A percentile compares a stretch with the other conserved stretches of the same genome.
phyloP scores from a whole-genome alignment of 495 filamentous ascomycete genomes.

The Aspergillus funiculosus region DNA sequence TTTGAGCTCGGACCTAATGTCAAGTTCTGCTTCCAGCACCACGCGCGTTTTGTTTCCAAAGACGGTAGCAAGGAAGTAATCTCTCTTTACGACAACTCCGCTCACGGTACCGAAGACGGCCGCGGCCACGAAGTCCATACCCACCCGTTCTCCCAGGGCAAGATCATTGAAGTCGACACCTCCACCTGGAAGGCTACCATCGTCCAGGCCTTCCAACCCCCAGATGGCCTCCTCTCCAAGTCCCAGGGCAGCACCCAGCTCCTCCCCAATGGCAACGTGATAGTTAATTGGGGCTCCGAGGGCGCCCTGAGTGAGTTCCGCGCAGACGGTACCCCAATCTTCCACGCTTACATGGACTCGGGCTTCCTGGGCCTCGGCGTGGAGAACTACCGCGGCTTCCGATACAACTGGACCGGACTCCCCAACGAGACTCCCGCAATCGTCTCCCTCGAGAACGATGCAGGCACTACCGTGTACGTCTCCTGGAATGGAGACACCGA shows the following conservation, averaged over 20 bases:
- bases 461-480: constrained; percentile 32
- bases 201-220: constrained; percentile 41
- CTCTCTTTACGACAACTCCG: constrained; percentile 50
- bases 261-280: constrained; percentile 47
- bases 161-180: constrained; percentile 48
- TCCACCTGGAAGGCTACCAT: constrained; percentile 43
- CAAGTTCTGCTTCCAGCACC: constrained; percentile 55
- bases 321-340: constrained; percentile 43
- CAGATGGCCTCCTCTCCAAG: constrained; percentile 45
- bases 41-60: constrained; percentile 47
- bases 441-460: constrained; percentile 25
- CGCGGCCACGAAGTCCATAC: constrained; percentile 40
- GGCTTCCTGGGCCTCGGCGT: constrained; percentile 27
- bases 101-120: constrained; percentile 37
- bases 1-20: constrained; percentile 38
- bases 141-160: constrained; percentile 46
- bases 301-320: constrained; percentile 51
- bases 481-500: constrained; percentile 44
- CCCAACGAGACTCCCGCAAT: constrained; percentile 32
- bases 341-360: constrained; percentile 36
- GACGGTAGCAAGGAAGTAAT: constrained; percentile 41
- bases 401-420: constrained; percentile 34
- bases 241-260: constrained; percentile 54
- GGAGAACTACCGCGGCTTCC: constrained; percentile 33
- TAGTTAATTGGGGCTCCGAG: constrained; percentile 53